phyloP scores from a whole-genome alignment of 2,329 filamentous ascomycete species.

The Aspergillus uvarum region DNA sequence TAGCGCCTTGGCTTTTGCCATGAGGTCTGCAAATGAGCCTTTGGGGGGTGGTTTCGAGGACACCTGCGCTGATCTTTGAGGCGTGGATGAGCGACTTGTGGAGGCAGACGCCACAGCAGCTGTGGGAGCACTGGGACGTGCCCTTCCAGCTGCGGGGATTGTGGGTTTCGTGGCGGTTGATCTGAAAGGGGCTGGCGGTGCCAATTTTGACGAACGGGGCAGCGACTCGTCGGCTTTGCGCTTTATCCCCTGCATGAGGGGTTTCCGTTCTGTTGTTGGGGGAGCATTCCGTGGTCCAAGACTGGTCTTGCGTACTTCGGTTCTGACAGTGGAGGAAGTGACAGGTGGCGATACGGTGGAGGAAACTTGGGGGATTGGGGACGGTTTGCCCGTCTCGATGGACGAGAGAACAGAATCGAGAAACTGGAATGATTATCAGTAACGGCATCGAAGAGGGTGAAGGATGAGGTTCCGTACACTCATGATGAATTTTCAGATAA shows the following conservation, averaged over 20 bases:
- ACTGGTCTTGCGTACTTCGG: conserved; percentile 24
- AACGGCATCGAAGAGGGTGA: background rate
- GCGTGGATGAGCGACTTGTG: conserved; percentile 19
- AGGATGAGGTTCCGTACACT: conserved; percentile 34
- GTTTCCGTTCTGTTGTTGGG: conserved; percentile 15
- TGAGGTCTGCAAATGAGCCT: conserved; percentile 60
- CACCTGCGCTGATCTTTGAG: conserved; percentile 20
- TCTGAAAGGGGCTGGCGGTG: conserved; percentile 21
- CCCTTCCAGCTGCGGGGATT: conserved; percentile 21
- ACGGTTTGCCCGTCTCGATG: conserved; percentile 45
- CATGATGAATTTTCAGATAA: conserved; percentile 27
- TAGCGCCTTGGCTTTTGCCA: conserved; percentile 58
- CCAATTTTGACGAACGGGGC: conserved; percentile 29
- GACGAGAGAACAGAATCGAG: conserved; percentile 54
- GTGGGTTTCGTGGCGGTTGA: conserved; percentile 18
- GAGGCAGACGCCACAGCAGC: conserved; percentile 3
- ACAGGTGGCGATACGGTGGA: conserved; percentile 24
- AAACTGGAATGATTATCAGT: conserved; percentile 40
- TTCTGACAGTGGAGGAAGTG: conserved; percentile 24
- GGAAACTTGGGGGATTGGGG: conserved; percentile 27
- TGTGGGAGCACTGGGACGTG: conserved; percentile 3
- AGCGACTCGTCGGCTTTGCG: conserved; percentile 47
- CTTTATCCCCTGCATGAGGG: conserved; percentile 33
- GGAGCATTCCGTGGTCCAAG: conserved; percentile 16
- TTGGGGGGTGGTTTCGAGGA: conserved; percentile 52